Base-by-base conservation (phyloP, 2,329 filamentous ascomycete genomes). In the Biscogniauxia sp. region DNA sequence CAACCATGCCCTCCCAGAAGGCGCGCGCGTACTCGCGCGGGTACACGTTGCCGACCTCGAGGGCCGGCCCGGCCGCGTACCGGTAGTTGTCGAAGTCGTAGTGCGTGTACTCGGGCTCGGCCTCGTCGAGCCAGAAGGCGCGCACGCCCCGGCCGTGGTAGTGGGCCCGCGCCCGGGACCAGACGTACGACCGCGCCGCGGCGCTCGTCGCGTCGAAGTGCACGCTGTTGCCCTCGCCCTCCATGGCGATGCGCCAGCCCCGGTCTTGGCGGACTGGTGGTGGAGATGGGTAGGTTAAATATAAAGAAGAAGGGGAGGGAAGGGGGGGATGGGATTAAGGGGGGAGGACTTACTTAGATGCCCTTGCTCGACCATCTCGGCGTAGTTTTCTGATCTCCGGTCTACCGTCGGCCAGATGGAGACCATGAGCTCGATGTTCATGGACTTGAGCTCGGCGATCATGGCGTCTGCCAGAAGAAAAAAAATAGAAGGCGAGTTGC, bases 391-490 rank as follows among this genome's bases (percentile, higher is more conserved):
- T 0, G 82, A 85, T 1, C 72, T 68, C 13, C 77, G 79, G 57
- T 89, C 85, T 1, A 90, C 86, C 0, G 86, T 89, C 0, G 87
- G 87, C 87, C 88, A 90, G 65, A 90, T 82, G 0, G 85, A 88
- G 0, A 90, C 84, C 86, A 90, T 89, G 2, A 89, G 78, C 67
- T 90, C 86, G 53, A 89, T 82, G 0, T 79, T 78, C 61, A 90
- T 72, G 0, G 80, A 76, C 51, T 83, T 78, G 1, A 89, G 78
- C 69, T 89, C 87, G 49, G 77, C 75, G 20, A 89, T 77, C 87
- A 90, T 90, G 3, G 83, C 83, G 53, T 84, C 84, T 76, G 61
- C 13, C 4, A 8, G 13, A 8, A 28, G 56, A 41, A 20, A n/a
- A n/a, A n/a, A n/a, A n/a, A n/a, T n/a, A n/a, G 50, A 17, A 11